Evolutionary conservation across 768 basidiomycete species (phyloP).

Genomic region (Xerocomellus chrysenteron): DNA sequence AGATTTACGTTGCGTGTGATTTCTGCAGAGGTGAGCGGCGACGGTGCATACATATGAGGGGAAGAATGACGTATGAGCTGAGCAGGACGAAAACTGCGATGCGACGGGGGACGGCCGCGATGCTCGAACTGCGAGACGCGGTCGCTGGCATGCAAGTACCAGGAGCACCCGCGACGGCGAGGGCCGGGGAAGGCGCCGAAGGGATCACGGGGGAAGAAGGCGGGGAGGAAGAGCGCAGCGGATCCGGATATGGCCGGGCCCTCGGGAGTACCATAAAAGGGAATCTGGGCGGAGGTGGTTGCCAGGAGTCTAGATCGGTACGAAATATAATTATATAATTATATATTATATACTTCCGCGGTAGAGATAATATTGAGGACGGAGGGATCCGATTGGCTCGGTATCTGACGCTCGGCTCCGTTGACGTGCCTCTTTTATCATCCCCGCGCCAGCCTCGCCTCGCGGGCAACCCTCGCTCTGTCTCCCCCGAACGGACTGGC

Average conservation of each 20-base stretch:
- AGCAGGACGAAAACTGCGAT: slow-evolving; percentile 71
- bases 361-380: slow-evolving; percentile 17
- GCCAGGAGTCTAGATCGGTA: slow-evolving; percentile 15
- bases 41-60: neutral
- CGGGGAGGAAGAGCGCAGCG: slow-evolving; percentile 25
- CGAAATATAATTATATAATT: slow-evolving; percentile 24
- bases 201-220: slow-evolving; percentile 50
- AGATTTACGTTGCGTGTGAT: slow-evolving; percentile 61
- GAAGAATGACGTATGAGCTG: neutral
- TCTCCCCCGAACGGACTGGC: slow-evolving; percentile 48
- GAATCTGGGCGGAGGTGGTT: slow-evolving; percentile 12
- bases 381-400: slow-evolving; percentile 62
- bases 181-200: slow-evolving; percentile 77
- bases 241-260: slow-evolving; percentile 29
- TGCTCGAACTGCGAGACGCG: slow-evolving; percentile 65
- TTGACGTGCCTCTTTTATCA: slow-evolving; percentile 47
- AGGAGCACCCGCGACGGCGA: slow-evolving; percentile 51
- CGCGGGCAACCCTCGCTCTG: slow-evolving; percentile 52
- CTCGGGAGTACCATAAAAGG: slow-evolving; percentile 26
- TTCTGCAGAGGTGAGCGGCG: slow-evolving; percentile 67
- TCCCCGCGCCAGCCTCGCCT: slow-evolving; percentile 66
- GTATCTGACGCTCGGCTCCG: slow-evolving; percentile 50
- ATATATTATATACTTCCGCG: slow-evolving; percentile 31
- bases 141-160: slow-evolving; percentile 52
- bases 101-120: slow-evolving; percentile 62